Base-by-base conservation (phyloP, 805 yeast species). In the Komagataella phaffii region DNA sequence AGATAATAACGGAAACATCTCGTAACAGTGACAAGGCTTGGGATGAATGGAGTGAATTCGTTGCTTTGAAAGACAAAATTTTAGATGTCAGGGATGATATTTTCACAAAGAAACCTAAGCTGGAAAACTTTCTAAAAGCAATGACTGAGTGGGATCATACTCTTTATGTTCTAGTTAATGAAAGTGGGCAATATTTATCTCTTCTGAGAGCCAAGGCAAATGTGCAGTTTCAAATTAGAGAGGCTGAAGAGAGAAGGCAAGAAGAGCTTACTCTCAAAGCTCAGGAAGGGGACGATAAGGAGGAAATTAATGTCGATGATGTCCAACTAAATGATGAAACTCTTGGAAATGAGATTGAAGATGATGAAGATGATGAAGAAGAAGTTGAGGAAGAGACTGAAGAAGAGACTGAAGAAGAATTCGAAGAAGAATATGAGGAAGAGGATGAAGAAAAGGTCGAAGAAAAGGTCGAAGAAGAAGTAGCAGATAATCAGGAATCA, bases 41-140 rank as follows among this genome's bases (percentile, higher is more conserved):
- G 74, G 63, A 64, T 30, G 78, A 76, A 55, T 82, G 86, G 90
- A 81, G 76, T 58, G 69, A 72, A 52, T 83, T 77, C 60, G 77
- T 81, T 54, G 67, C 66, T 40, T 67, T 80, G 45, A 85, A 84
- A 61, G 77, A 75, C 51, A 66, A 69, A 24, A 67, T 85, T 7
- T 75, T 80, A 55, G 66, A 68, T 3, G 73, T 76, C 44, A 72
- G 90, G 54, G 88, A 85, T 54, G 58, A 63, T 14, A 62, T 84
- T 45, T 71, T 73, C 14, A 55, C 59, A 10, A 61, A 64, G 18
- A 59, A 66, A 17, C 66, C 71, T 1, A 59, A 63, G 45, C 56
- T 71, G 56, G 53, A 55, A 1, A 56, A 54, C 3, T 61, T 70
- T 18, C 61, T 66, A 24, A 54, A 61, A 4, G 58, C 66, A 55